Base-by-base conservation (phyloP, 306 rosid species). In the Quercus parvula region DNA sequence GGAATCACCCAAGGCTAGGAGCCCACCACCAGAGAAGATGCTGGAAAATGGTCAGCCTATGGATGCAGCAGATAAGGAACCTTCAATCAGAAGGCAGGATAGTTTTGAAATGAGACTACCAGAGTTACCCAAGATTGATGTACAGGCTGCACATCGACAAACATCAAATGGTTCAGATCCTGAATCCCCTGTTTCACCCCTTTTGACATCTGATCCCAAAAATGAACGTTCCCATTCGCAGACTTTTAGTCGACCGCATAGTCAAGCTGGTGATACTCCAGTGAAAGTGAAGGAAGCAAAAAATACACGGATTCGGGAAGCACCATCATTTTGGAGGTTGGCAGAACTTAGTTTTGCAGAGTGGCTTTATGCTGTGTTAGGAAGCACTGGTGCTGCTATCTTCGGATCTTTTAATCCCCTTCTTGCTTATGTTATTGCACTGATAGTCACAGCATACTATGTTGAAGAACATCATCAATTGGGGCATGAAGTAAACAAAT, bases 361-460 rank as follows among this genome's bases (percentile, higher is more conserved):
- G 88, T 96, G 98, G 98, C 96, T 96, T 81, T 96, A 96, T 88
- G 99, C 99, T 35, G 93, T 93, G 62, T 82, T 96, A 83, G 99
- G 99, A 87, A 93, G 99, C 87, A 85, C 86, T 73, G 99, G 99
- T 70, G 99, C 99, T 75, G 98, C 97, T 62, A 91, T 96, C 81
- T 96, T 96, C 89, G 99, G 99, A 77, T 90, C 99, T 78, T 96
- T 96, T 87, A 96, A 93, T 85, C 99, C 99, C 71, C 96, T 96
- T 84, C 99, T 96, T 72, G 99, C 99, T 38, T 96, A 96, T 84
- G 94, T 93, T 73, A 96, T 93, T 56, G 97, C 97, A 30, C 82
- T 96, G 80, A 91, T 93, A 83, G 96, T 91, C 79, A 91, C 98
- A 72, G 83, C 92, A 67, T 96, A 96, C 91, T 88, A 90, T 77